These are phyloP conservation scores for Nicotiana undulata DNA, from an alignment of 257 asterid genomes.

Conservation along the genomic window DNA sequence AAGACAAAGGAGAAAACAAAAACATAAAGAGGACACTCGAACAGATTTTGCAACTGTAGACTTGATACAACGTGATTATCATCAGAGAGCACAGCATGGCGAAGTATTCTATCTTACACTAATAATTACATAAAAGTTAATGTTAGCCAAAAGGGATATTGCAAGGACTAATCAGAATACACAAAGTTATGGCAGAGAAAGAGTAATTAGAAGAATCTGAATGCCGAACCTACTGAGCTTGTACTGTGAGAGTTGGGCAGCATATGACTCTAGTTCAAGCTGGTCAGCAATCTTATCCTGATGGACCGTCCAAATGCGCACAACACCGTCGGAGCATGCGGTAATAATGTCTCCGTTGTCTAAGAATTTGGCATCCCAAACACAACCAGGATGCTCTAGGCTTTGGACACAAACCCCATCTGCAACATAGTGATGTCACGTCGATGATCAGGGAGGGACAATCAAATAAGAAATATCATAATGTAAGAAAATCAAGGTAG, in stretches of 20 bases:
- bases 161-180: not conserved
- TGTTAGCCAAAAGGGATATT: not conserved
- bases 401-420: slow-evolving; percentile 95
- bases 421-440: slow-evolving; percentile 29
- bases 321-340: slow-evolving; percentile 95
- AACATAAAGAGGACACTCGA: not conserved
- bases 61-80: not conserved
- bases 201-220: slow-evolving; percentile 16
- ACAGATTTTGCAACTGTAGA: not conserved
- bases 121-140: not conserved
- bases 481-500: not conserved
- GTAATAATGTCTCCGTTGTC: slow-evolving; percentile 87
- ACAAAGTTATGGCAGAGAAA: not conserved
- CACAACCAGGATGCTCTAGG: slow-evolving; percentile 98
- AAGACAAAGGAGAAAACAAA: not conserved
- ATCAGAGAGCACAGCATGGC: not conserved
- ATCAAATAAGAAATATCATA: slow-evolving; percentile 6
- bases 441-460: slow-evolving; percentile 10
- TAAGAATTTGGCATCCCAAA: slow-evolving; percentile 95
- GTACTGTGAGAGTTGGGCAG: slow-evolving; percentile 65
- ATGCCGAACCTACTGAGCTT: slow-evolving; percentile 66
- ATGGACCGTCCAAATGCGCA: slow-evolving; percentile 81
- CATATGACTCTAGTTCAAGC: slow-evolving; percentile 57
- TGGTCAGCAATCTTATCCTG: slow-evolving; percentile 65
- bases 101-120: not conserved